phyloP scores from a whole-genome alignment of 352 stramenopile species.

The Globisporangium sylvaticum region DNA sequence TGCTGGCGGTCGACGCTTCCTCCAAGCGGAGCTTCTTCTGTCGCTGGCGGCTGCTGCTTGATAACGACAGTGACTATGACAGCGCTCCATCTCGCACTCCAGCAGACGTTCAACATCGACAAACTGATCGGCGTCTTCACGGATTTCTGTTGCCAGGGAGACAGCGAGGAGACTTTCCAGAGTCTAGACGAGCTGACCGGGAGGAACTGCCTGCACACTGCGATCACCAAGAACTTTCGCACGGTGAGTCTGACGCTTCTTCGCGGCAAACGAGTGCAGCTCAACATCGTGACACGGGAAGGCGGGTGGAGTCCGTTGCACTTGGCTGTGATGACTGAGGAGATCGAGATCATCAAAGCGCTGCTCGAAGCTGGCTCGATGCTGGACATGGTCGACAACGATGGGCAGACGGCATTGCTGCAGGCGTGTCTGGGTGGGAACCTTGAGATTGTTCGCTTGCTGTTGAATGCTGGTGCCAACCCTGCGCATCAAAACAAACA shows the following conservation, averaged over 20 bases:
- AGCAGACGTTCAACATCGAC: slow-evolving; percentile 64
- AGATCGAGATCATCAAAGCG: slow-evolving; percentile 38
- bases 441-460: slow-evolving; percentile 41
- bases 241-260: slow-evolving; percentile 40
- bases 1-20: slow-evolving; percentile 34
- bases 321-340: slow-evolving; percentile 59
- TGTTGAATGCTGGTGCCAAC: slow-evolving; percentile 49
- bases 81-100: slow-evolving; percentile 56
- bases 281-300: slow-evolving; percentile 49
- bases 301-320: slow-evolving; percentile 55
- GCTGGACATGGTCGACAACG: slow-evolving; percentile 55
- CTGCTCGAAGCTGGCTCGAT: slow-evolving; percentile 43
- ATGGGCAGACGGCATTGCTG: slow-evolving; percentile 56
- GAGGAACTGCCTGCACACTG: slow-evolving; percentile 53
- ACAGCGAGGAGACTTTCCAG: slow-evolving; percentile 33
- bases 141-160: slow-evolving; percentile 7
- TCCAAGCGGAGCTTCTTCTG: slow-evolving; percentile 46
- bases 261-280: slow-evolving; percentile 28
- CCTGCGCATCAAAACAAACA: slow-evolving; percentile 67
- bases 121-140: slow-evolving; percentile 45
- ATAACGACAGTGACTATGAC: background rate
- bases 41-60: slow-evolving; percentile 34
- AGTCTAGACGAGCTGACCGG: slow-evolving; percentile 39
- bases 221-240: slow-evolving; percentile 60
- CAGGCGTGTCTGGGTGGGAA: slow-evolving; percentile 53